Evolutionary conservation across 768 basidiomycete genomes (phyloP).

Genomic region (Leucocoprinus leucothites): DNA sequence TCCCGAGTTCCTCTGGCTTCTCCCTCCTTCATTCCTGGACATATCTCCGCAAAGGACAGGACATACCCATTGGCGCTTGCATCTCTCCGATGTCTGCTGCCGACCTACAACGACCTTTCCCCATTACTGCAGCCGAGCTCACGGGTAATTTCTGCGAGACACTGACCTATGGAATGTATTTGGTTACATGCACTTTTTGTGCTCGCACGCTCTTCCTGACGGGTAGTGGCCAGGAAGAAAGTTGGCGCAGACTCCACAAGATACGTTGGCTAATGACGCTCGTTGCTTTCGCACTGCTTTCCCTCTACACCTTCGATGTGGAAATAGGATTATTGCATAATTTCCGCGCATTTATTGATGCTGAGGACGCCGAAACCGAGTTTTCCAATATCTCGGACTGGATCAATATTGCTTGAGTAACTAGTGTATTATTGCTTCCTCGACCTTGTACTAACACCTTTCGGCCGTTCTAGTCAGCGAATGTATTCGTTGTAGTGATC

Average conservation of each 20-base stretch:
- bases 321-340: slow-evolving; percentile 10
- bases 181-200: slow-evolving; percentile 1
- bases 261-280: slow-evolving; percentile 6
- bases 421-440: background rate
- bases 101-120: no score
- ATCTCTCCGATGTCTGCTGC: no score
- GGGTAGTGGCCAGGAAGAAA: background rate
- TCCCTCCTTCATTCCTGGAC: no score
- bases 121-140: slow-evolving; percentile 7
- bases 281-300: background rate
- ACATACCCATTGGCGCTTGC: no score
- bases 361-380: background rate
- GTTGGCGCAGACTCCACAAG: no score
- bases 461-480: slow-evolving; percentile 4
- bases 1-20: no score
- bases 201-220: background rate
- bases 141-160: slow-evolving; percentile 8
- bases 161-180: slow-evolving; percentile 6
- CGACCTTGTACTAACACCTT: no score
- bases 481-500: slow-evolving; percentile 1
- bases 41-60: no score
- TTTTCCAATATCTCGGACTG: slow-evolving; percentile 1
- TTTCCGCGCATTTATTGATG: background rate
- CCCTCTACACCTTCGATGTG: slow-evolving; percentile 5
- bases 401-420: slow-evolving; percentile 8